Evolutionary conservation across 495 filamentous ascomycete genomes (phyloP).

Genomic region (Podospora australis): DNA sequence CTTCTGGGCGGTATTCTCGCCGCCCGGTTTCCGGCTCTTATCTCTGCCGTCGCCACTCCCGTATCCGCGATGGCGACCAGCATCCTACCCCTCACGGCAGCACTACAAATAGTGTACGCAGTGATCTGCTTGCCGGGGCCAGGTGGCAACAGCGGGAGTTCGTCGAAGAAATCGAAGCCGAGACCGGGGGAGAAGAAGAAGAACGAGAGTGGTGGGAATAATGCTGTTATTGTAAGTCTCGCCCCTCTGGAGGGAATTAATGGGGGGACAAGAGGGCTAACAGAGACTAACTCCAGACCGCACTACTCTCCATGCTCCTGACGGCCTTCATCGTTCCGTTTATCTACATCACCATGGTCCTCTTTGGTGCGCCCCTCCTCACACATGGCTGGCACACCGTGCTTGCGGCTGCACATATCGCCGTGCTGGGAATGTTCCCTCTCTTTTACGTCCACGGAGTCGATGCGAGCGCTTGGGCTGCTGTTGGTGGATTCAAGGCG

Average conservation of each 20-base stretch:
- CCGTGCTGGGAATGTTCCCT: conserved; percentile 65
- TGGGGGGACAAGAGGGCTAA: conserved; percentile 2
- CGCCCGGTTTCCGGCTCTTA: conserved; percentile 56
- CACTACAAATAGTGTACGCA: conserved; percentile 62
- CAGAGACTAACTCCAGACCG: conserved; percentile 41
- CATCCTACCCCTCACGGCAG: conserved; percentile 54
- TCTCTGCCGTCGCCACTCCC: conserved; percentile 70
- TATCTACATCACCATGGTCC: conserved; percentile 60
- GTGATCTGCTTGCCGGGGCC: conserved; percentile 67
- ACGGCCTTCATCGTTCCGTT: conserved; percentile 49
- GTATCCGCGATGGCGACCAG: conserved; percentile 51
- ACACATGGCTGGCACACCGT: conserved; percentile 74
- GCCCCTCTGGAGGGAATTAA: neutral
- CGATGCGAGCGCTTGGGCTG: conserved; percentile 63
- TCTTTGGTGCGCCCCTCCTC: conserved; percentile 86
- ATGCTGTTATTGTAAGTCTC: conserved; percentile 29
- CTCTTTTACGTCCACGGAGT: conserved; percentile 83
- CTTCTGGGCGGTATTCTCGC: conserved; percentile 56
- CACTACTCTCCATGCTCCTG: conserved; percentile 57
- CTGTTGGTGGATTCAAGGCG: conserved; percentile 50
- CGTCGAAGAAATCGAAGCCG: conserved; percentile 25
- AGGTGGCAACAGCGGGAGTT: conserved; percentile 24
- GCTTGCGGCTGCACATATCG: conserved; percentile 73
- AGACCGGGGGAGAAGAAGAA: conserved; percentile 35
- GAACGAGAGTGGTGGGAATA: conserved; percentile 24